These are phyloP conservation scores for Phytophthora palmivora DNA, from an alignment of 352 stramenopile species.

Conservation along the genomic window DNA sequence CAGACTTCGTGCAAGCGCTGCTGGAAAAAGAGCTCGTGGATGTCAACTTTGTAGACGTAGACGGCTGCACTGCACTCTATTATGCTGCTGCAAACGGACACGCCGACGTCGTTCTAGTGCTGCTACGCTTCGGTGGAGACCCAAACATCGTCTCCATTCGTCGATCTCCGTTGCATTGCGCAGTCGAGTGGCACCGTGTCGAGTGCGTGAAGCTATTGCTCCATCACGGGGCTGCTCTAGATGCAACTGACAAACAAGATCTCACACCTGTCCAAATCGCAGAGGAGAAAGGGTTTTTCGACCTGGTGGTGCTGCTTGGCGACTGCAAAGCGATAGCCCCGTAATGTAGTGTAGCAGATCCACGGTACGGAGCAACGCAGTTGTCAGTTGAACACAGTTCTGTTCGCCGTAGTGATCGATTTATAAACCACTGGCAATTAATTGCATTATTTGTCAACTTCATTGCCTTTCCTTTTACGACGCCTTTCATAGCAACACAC, in stretches of 20 bases:
- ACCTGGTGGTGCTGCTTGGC: conserved; percentile 26
- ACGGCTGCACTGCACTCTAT: conserved; percentile 75
- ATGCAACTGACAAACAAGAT: conserved; percentile 51
- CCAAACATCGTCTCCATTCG: conserved; percentile 67
- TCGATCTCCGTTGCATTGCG: conserved; percentile 75
- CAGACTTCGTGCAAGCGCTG: conserved; percentile 60
- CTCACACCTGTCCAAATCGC: conserved; percentile 50
- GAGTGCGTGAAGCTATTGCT: conserved; percentile 67
- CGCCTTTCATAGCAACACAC: background rate
- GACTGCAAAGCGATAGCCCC: background rate
- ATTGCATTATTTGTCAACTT: background rate
- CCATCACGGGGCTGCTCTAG: conserved; percentile 37
- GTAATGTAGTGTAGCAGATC: background rate
- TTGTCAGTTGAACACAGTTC: too few species aligned
- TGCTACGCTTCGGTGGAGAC: conserved; percentile 57
- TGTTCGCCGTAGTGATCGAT: background rate
- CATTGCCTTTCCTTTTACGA: background rate
- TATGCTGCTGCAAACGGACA: conserved; percentile 80
- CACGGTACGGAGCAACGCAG: too few species aligned
- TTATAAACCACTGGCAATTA: background rate
- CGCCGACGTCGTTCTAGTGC: conserved; percentile 50
- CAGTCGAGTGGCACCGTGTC: conserved; percentile 74
- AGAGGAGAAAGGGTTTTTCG: conserved; percentile 40
- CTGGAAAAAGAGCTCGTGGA: conserved; percentile 65
- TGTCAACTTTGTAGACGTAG: conserved; percentile 68